These are phyloP conservation scores for Globisporangium paddicum DNA, from an alignment of 352 stramenopile genomes.

Conservation along the genomic window DNA sequence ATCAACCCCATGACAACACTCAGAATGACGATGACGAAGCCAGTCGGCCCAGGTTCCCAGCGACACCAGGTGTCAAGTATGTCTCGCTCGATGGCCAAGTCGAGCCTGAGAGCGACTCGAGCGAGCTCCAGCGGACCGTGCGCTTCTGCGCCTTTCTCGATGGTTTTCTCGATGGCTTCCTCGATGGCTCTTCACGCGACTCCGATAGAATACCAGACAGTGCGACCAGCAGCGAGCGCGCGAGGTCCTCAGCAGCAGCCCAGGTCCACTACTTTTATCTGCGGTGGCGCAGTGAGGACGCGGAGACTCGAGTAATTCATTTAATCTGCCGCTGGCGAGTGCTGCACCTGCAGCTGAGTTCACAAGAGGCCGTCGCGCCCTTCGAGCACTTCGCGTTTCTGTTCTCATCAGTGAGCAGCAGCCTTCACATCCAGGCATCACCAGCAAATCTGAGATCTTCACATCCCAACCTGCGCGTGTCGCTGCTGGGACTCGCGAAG, in stretches of 20 bases:
- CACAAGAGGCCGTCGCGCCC: constrained; percentile 38
- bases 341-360: constrained; percentile 38
- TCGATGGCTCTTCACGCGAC: neutral
- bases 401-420: constrained; percentile 18
- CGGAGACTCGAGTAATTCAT: constrained; percentile 38
- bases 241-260: neutral
- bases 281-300: constrained; percentile 22
- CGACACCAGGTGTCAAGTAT: constrained; percentile 33
- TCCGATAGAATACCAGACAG: neutral
- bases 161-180: constrained; percentile 32
- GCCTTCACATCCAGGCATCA: neutral
- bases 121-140: constrained; percentile 30
- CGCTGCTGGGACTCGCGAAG: constrained; percentile 19
- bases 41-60: constrained; percentile 16
- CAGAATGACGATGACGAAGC: neutral
- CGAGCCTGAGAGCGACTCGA: neutral
- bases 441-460: neutral
- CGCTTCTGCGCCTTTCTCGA: constrained; percentile 53
- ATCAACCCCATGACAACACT: neutral
- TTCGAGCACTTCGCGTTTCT: constrained; percentile 50
- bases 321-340: constrained; percentile 63
- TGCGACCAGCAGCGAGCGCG: neutral
- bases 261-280: constrained; percentile 51
- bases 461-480: neutral
- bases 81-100: constrained; percentile 40